phyloP scores from a whole-genome alignment of 2,329 filamentous ascomycete species.

The Moelleriella libera region DNA sequence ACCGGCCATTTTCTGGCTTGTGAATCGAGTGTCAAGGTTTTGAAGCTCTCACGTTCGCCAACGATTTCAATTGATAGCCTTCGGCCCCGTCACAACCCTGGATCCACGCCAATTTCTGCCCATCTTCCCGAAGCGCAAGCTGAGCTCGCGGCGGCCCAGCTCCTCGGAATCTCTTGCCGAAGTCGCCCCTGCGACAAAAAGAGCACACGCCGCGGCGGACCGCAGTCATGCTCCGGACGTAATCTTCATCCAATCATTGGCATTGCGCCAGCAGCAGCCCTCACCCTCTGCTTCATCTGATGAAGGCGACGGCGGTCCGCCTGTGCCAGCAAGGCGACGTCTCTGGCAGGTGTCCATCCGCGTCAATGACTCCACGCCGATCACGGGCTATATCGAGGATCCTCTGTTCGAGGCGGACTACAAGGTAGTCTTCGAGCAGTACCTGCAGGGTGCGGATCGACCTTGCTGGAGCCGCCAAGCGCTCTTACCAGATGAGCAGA shows the following conservation, averaged over 20 bases:
- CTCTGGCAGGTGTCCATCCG: conserved; percentile 11
- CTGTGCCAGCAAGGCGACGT: conserved; percentile 4
- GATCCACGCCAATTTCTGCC: conserved; percentile 1
- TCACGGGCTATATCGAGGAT: conserved; percentile 8
- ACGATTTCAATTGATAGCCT: background rate
- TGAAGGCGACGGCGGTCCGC: background rate
- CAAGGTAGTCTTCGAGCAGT: conserved; percentile 11
- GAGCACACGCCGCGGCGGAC: background rate
- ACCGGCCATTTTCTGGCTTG: background rate
- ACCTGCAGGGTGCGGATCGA: conserved; percentile 11
- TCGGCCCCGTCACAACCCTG: background rate
- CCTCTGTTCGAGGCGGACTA: conserved; percentile 12
- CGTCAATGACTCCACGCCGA: conserved; percentile 7
- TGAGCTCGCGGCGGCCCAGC: background rate
- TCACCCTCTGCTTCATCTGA: background rate
- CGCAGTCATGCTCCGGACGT: background rate
- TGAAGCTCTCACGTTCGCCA: background rate
- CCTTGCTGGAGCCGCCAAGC: conserved; percentile 8
- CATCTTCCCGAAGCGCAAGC: conserved; percentile 2
- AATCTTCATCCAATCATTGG: background rate
- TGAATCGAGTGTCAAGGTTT: background rate
- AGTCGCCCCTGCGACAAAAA: background rate
- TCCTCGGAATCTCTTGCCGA: background rate
- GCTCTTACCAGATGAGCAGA: conserved; percentile 5
- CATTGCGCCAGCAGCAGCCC: background rate